Percentiles rank a stretch among this genome's conserved stretches.
Conservation (phyloP, 495 filamentous ascomycete genomes). For the Penicillium ucsense region DNA sequence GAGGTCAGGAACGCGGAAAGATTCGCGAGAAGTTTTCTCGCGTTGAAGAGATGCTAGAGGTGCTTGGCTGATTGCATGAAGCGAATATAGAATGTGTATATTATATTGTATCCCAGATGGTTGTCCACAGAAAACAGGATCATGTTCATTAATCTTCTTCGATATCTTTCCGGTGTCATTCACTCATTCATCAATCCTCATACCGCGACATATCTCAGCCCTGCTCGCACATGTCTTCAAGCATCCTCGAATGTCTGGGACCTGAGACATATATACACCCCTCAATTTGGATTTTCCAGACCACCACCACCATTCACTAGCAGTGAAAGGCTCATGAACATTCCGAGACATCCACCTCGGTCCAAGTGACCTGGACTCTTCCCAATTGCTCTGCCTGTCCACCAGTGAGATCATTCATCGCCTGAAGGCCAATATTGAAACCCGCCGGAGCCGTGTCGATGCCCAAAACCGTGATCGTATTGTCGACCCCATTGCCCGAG, state of each 20-base stretch:
- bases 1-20: conserved; percentile 60
- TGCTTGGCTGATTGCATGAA: conserved; percentile 20
- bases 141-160: too few species aligned
- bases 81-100: conserved; percentile 2
- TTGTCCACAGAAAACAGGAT: too few species aligned
- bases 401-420: conserved; percentile 59
- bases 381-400: conserved; percentile 45
- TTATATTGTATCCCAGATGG: neutral
- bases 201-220: neutral
- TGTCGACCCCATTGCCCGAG: conserved; percentile 23
- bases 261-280: too few species aligned
- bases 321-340: conserved; percentile 21
- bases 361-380: conserved; percentile 42
- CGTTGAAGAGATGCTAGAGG: conserved; percentile 69
- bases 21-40: conserved; percentile 74
- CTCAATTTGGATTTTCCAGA: too few species aligned
- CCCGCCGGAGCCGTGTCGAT: conserved; percentile 53
- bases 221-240: neutral
- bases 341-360: conserved; percentile 25
- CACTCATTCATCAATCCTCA: neutral
- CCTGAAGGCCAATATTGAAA: conserved; percentile 55
- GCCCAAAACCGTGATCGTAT: conserved; percentile 54
- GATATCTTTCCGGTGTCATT: neutral
- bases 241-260: neutral
- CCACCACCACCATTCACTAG: too few species aligned